Percentiles rank a stretch among this genome's conserved stretches.
Evolutionary conservation across 805 yeast species (phyloP).

Genomic region (Brettanomyces nanus): DNA sequence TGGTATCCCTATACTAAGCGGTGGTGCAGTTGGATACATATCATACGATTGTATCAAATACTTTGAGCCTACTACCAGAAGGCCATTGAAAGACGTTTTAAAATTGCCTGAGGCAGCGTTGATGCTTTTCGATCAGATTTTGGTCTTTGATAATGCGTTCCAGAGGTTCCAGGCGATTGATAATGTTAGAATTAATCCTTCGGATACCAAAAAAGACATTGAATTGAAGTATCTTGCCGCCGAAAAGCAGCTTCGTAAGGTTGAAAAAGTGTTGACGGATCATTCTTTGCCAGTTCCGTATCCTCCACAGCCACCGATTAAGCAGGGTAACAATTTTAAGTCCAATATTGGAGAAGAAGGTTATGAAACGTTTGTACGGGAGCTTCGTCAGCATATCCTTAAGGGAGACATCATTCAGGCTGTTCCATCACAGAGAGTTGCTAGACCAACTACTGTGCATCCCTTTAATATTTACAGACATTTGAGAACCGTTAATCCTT

Average conservation of each 20-base stretch:
- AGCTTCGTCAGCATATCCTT: constrained; percentile 70
- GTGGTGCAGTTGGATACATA: constrained; percentile 95
- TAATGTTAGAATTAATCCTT: constrained; percentile 48
- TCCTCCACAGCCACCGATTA: constrained; percentile 73
- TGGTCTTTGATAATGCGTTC: constrained; percentile 90
- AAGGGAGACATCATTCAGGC: constrained; percentile 96
- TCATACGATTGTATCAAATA: constrained; percentile 96
- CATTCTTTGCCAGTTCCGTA: constrained; percentile 37
- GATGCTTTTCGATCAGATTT: constrained; percentile 84
- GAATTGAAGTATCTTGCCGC: constrained; percentile 46
- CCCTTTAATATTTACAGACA: constrained; percentile 96
- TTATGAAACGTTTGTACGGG: constrained; percentile 73
- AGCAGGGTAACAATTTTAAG: constrained; percentile 56
- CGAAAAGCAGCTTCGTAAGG: constrained; percentile 45
- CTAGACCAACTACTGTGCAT: constrained; percentile 89
- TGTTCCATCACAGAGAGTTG: constrained; percentile 95
- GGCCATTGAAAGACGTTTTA: constrained; percentile 68
- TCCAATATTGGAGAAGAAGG: constrained; percentile 94
- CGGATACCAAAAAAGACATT: constrained; percentile 25
- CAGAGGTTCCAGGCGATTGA: constrained; percentile 88
- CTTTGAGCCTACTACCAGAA: constrained; percentile 86
- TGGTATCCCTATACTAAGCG: constrained; percentile 75
- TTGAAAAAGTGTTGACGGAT: constrained; percentile 42
- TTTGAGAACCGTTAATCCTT: constrained; percentile 91
- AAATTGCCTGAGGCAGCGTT: constrained; percentile 85